Percentiles rank a stretch among this genome's conserved stretches.
Evolutionary conservation across 192 early-diverging fungal species (phyloP).

Genomic region (Coemansia sp.): DNA sequence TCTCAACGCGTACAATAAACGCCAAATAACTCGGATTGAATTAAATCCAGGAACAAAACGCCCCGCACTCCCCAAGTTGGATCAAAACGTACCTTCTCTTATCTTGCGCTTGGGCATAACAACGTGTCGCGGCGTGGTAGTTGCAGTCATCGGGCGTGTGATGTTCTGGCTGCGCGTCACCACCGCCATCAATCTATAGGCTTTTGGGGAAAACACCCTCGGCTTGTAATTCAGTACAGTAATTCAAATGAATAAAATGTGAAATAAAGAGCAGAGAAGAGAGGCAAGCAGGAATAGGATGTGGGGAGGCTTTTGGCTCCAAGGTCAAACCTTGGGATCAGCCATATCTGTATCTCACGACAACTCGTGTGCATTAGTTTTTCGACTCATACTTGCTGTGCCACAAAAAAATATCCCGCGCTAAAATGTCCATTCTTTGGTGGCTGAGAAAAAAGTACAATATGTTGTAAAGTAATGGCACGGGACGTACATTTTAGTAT

Average conservation of each 20-base stretch:
- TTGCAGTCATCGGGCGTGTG: conserved; percentile 14
- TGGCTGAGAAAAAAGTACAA: background rate
- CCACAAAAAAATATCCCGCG: background rate
- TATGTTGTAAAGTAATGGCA: background rate
- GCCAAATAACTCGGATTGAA: background rate
- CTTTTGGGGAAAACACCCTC: background rate
- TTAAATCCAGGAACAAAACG: background rate
- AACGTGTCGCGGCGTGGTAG: conserved; percentile 6
- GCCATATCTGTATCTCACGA: too few relatives aligned
- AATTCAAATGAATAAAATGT: background rate
- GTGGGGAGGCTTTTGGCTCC: too few relatives aligned
- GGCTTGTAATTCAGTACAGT: background rate
- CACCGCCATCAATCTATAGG: conserved; percentile 30
- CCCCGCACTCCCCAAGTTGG: background rate
- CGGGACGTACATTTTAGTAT: background rate
- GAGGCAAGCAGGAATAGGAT: background rate
- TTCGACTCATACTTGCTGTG: background rate
- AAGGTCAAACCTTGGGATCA: too few relatives aligned
- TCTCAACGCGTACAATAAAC: background rate
- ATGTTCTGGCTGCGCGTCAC: conserved; percentile 39
- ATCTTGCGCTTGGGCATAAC: conserved; percentile 39
- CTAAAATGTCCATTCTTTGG: too few relatives aligned
- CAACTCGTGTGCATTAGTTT: too few relatives aligned
- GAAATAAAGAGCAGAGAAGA: background rate
- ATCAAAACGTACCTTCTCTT: conserved; percentile 33